Evolutionary conservation across 768 basidiomycete genomes (phyloP).

Genomic region (Lyophyllum semitale): DNA sequence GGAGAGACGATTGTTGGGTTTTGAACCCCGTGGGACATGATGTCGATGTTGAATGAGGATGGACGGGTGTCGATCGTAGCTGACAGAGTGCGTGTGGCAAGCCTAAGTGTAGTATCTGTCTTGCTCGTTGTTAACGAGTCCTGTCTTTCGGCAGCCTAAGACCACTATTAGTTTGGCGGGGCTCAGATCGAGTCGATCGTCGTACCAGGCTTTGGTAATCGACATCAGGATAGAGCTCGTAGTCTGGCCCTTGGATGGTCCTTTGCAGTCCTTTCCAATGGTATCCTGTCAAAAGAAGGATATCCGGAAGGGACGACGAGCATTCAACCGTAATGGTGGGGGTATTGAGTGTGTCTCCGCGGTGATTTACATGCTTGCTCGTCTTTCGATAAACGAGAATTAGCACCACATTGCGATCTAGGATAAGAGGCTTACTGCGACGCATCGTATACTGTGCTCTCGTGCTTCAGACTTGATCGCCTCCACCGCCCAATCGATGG

Average conservation of each 20-base stretch:
- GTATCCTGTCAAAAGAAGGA: conserved; percentile 32
- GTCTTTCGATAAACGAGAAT: conserved; percentile 15
- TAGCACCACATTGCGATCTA: not conserved
- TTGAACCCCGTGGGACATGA: conserved; percentile 21
- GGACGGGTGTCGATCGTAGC: conserved; percentile 29
- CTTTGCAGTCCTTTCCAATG: conserved; percentile 29
- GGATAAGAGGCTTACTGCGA: conserved; percentile 21
- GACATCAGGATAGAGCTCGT: conserved; percentile 32
- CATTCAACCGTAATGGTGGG: conserved; percentile 34
- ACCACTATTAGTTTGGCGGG: not conserved
- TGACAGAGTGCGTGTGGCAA: conserved; percentile 25
- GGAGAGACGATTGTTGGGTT: conserved; percentile 23
- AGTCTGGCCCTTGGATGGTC: conserved; percentile 23
- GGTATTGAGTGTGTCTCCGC: conserved; percentile 34
- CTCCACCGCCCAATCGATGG: conserved; percentile 33
- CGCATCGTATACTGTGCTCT: conserved; percentile 26
- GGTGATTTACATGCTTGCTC: conserved; percentile 29
- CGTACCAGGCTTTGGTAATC: conserved; percentile 19
- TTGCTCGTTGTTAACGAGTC: conserved; percentile 21
- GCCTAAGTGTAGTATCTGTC: conserved; percentile 19
- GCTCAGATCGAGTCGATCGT: not conserved
- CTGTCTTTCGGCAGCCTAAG: conserved; percentile 13
- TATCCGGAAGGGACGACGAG: conserved; percentile 29
- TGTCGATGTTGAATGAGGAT: conserved; percentile 28
- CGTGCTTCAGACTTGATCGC: conserved; percentile 24